Conservation (phyloP, 805 yeast genomes). For the Ogataea neopini region DNA sequence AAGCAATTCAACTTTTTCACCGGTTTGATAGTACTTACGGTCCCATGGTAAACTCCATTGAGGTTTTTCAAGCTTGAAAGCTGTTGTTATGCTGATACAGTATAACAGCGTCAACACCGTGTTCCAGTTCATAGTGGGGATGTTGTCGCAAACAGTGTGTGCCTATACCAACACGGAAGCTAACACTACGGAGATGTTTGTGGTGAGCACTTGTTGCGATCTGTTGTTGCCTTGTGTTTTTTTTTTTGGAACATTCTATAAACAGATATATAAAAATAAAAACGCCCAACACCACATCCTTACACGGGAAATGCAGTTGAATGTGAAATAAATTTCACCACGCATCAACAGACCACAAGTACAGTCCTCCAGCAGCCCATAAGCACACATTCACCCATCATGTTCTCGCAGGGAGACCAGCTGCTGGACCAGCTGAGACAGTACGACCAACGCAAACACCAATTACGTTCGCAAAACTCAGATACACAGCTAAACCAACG, state of each 20-base stretch:
- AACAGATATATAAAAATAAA: neutral
- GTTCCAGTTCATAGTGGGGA: too few species aligned
- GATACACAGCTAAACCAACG: slow-evolving; percentile 14
- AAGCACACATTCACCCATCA: too few species aligned
- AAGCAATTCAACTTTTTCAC: slow-evolving; percentile 65
- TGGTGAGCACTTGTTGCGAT: neutral
- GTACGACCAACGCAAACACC: slow-evolving; percentile 33
- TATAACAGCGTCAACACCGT: neutral
- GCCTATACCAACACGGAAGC: too few species aligned
- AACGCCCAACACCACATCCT: slow-evolving; percentile 3
- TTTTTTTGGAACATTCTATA: neutral
- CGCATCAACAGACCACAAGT: too few species aligned
- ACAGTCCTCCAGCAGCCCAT: too few species aligned
- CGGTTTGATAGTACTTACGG: slow-evolving; percentile 42
- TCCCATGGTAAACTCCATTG: slow-evolving; percentile 32
- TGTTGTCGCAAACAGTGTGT: too few species aligned
- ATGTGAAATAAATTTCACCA: too few species aligned
- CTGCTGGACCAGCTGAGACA: slow-evolving; percentile 36
- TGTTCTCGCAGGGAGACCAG: slow-evolving; percentile 38
- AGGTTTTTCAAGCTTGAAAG: slow-evolving; percentile 14
- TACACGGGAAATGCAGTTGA: too few species aligned
- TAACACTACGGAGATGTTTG: too few species aligned
- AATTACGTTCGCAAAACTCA: slow-evolving; percentile 18
- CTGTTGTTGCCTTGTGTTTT: neutral
- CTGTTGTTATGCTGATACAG: slow-evolving; percentile 6